Evolutionary conservation across 352 stramenopile genomes (phyloP), one percentile per base, ranked within the genome.

Genomic region (Pythium guiyangense): DNA sequence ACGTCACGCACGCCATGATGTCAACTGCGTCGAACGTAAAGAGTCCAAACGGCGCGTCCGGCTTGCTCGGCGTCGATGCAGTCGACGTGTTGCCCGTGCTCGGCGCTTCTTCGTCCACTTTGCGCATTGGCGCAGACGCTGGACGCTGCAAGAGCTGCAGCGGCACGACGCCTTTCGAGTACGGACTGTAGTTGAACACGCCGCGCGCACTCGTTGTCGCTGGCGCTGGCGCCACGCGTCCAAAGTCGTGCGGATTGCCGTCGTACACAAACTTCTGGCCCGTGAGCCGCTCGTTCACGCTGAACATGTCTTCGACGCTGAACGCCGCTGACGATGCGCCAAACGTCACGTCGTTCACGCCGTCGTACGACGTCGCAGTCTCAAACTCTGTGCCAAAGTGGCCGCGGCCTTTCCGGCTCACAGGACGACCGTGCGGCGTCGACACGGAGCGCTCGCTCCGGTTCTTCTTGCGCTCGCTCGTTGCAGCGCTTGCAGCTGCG

Each of bases 231-330:
- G 6, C 17, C 18, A 49, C 56, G 20, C 67, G 71, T 6, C 88
- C 90, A 62, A 98, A 98, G 50, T 97, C 76, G 63, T 98, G 92
- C 35, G 94, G 92, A 66, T 98, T 98, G 25, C 94, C 94, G 73
- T 97, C 88, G 60, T 98, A 98, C 34, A 90, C 84, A 34, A 98
- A 96, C 62, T 97, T 97, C 25, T 88, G 71, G 15, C 93, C 93
- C 20, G 90, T 90, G 35, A 97, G 66, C 56, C 76, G 74, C 76
- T 98, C 92, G 68, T 98, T 98, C 26, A 96, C 84, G 49, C 72
- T 85, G 64, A 98, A 98, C 94, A 98, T 98, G 31, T 98, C 94
- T 61, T 97, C 90, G 47, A 97, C 94, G 51, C 92, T 92, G 67
- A 93, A 90, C 2, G 74, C 64, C 42, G 88, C 82, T 49, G 80